Conservation (phyloP, 352 stramenopile species). For the Globisporangium nodosum region DNA sequence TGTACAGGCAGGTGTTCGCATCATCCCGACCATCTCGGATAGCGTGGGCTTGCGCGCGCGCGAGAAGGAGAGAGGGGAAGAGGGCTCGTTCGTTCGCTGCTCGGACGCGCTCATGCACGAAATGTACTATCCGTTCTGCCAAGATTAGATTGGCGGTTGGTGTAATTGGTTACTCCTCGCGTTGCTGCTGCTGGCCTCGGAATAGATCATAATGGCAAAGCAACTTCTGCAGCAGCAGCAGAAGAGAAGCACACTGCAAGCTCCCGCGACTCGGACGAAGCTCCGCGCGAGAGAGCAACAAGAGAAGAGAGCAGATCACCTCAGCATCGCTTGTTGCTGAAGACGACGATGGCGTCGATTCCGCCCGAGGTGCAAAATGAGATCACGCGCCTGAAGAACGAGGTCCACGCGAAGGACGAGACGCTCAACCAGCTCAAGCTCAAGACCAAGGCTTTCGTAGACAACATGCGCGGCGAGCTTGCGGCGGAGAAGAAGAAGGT, state of each 20-base stretch:
- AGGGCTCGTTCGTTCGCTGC: too few species aligned
- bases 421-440: constrained; percentile 77
- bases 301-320: background rate
- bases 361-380: constrained; percentile 32
- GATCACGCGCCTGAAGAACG: constrained; percentile 44
- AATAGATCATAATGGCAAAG: too few species aligned
- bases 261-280: background rate
- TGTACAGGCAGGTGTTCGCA: too few species aligned
- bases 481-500: constrained; percentile 65
- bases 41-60: too few species aligned
- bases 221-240: too few species aligned
- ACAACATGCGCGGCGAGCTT: constrained; percentile 68
- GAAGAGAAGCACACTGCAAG: background rate
- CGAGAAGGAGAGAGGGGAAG: too few species aligned
- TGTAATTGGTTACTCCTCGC: too few species aligned
- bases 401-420: constrained; percentile 70
- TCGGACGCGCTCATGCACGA: too few species aligned
- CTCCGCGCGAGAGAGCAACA: background rate
- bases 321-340: background rate
- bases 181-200: too few species aligned
- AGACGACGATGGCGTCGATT: constrained; percentile 3
- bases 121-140: too few species aligned
- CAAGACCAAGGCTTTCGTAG: constrained; percentile 82
- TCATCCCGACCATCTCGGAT: too few species aligned
- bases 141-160: too few species aligned